These are phyloP conservation scores for Wallemia hederae DNA, from an alignment of 1,284 basidiomycete genomes.

Conservation along the genomic window DNA sequence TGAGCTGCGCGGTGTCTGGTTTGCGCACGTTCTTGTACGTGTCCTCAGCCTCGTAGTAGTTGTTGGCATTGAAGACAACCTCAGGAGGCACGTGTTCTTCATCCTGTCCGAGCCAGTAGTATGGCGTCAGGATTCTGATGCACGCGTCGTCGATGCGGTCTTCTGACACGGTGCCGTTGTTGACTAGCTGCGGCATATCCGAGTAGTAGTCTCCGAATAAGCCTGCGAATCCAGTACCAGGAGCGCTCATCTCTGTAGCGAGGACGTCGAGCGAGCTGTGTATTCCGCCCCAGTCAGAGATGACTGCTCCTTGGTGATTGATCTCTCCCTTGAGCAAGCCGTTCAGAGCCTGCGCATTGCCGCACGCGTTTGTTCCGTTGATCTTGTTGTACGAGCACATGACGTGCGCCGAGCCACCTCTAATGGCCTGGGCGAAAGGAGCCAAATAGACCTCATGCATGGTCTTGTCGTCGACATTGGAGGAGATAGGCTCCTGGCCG, in stretches of 20 bases:
- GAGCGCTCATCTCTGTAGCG: not conserved
- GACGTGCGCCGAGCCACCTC: slow-evolving; percentile 18
- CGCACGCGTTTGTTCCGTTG: slow-evolving; percentile 33
- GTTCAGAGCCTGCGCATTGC: slow-evolving; percentile 44
- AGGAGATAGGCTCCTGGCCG: slow-evolving; percentile 7
- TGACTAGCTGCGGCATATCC: slow-evolving; percentile 14
- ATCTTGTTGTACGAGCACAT: not conserved
- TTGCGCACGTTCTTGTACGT: slow-evolving; percentile 11
- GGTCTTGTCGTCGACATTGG: slow-evolving; percentile 16
- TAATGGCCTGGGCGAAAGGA: slow-evolving; percentile 19
- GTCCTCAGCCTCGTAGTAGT: slow-evolving; percentile 2
- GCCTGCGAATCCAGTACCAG: not conserved
- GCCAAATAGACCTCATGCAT: slow-evolving; percentile 19
- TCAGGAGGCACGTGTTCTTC: not conserved
- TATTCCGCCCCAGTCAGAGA: slow-evolving; percentile 7
- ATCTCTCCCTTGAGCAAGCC: slow-evolving; percentile 44
- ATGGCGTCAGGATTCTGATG: slow-evolving; percentile 10
- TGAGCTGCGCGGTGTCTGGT: slow-evolving; percentile 14
- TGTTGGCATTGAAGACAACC: not conserved
- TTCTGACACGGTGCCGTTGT: slow-evolving; percentile 24
- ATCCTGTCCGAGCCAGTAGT: not conserved
- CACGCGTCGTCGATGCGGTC: slow-evolving; percentile 21
- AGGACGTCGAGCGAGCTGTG: not conserved
- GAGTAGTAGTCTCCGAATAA: not conserved
- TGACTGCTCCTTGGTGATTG: slow-evolving; percentile 18